Base-by-base conservation (phyloP, 345 rosid species). In the Aquilaria malaccensis region DNA sequence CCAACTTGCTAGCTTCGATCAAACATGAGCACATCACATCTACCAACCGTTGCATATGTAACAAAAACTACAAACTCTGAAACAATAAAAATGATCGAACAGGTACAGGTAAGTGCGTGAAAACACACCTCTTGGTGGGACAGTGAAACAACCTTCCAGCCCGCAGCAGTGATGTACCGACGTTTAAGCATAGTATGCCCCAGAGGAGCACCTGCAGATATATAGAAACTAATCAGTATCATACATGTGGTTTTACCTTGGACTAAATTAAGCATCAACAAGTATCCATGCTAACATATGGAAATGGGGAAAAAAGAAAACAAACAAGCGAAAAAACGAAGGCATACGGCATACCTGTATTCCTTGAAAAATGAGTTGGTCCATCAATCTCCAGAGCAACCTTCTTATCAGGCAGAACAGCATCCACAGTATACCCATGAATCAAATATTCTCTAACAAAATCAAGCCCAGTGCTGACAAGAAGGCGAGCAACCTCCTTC, bases 301-400 rank as follows among this genome's bases (percentile, higher is more conserved):
- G 47, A 57, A 10, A 10, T 52, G 6, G 29, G 22, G 30, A 52
- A 10, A 14, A 22, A 22, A 22, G 22, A 22, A 22, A 22, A 22
- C 22, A 43, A 11, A 11, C 10, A 49, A 52, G 64, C 63, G 45
- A 57, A 49, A 45, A 41, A 7, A 62, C 41, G 4, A 61, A 54
- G 48, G 55, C 52, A 60, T 58, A 66, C 30, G 9, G 78, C 82
- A 2, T 30, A 88, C 99, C 85, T 0, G 85, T 75, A 70, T 94
- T 94, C 74, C 96, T 86, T 41, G 95, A 86, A 77, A 94, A 93
- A 81, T 93, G 97, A 51, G 96, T 84, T 58, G 92, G 95, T 65
- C 97, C 97, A 60, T 94, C 99, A 31, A 87, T 89, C 81, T 90
- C 99, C 60, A 90, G 70, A 61, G 92, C 99, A 72, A 90, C 69